Evolutionary conservation across 2,329 filamentous ascomycete genomes (phyloP), one percentile per base, ranked within the genome.

Genomic region (Incumbomyces lentus): DNA sequence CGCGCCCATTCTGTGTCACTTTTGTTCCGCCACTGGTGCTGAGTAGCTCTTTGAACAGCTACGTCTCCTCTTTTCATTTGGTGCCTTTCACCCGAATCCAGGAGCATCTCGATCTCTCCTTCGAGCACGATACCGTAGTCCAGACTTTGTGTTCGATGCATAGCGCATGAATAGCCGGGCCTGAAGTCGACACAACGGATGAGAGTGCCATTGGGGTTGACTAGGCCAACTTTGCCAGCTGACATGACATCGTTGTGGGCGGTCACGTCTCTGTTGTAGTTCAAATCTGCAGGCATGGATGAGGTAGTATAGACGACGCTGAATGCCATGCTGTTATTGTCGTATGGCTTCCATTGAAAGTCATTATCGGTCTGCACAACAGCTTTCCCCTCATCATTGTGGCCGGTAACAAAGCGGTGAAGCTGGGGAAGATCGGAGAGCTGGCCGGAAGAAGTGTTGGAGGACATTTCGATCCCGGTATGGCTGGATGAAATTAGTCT

Each of bases 51-150:
- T 60, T 79, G 74, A 16, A 79, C 69, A 8, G 69, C 69, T n/a
- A 77, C 61, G 54, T 79, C 75, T 2, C 75, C 75, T 10, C 66
- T 62, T 39, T 63, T 61, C 66, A 79, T 62, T 18, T 63, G 47
- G 37, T 64, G 64, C 40, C 58, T 64, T 47, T 71, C 72, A 1
- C 75, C 74, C n/a, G 68, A 68, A 49, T 76, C 75, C 3, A 78
- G 59, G 2, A 69, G 46, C 59, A 77, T 63, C 49, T 75, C 72
- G 22, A 78, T 56, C 53, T 67, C 64, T 1, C 75, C 75, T 52
- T 78, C 74, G 6, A 78, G 54, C 2, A 78, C 66, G 44, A 77
- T 65, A 2, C 73, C 75, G 51, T 72, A 78, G 54, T 78, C 75
- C 2, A 78, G 60, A 33, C 66, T 72, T 52, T 72, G 66, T 0